These are phyloP conservation scores for Eucalyptus erythrocorys DNA, from an alignment of 345 rosid species.

Conservation along the genomic window DNA sequence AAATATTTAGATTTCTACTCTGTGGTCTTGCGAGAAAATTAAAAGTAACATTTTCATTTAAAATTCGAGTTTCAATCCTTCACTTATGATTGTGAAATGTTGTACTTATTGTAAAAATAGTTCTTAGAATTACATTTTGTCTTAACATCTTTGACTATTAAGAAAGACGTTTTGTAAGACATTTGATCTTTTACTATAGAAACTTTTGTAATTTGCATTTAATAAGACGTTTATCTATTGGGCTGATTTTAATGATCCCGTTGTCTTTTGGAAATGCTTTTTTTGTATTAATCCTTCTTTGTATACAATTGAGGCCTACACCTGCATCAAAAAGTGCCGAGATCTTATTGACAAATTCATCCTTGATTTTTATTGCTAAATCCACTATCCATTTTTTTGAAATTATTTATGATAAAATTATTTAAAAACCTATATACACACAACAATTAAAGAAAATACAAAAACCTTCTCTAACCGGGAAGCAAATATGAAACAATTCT, in stretches of 20 bases:
- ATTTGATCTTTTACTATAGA: too few relatives aligned
- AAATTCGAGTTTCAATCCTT: neutral
- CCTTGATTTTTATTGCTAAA: neutral
- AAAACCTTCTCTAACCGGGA: neutral
- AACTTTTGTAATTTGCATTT: too few relatives aligned
- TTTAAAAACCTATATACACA: rapidly evolving
- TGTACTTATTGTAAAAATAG: neutral
- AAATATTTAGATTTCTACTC: too few relatives aligned
- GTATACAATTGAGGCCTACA: neutral
- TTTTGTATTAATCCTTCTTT: neutral
- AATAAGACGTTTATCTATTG: neutral
- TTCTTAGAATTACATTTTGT: too few relatives aligned
- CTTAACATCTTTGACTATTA: neutral
- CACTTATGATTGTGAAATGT: neutral
- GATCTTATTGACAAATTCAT: neutral
- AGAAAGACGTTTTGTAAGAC: neutral
- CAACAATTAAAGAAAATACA: neutral
- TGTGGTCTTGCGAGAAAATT: too few relatives aligned
- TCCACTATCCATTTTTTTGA: neutral
- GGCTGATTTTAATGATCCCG: rapidly evolving
- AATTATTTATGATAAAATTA: neutral
- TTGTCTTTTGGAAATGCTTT: neutral
- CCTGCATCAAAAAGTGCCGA: too few relatives aligned
- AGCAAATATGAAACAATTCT: neutral
- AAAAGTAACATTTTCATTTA: too few relatives aligned